Percentiles rank a stretch among this genome's conserved stretches.
These are phyloP conservation scores for Aspergillus bertholletiae DNA, from an alignment of 495 filamentous ascomycete species.

Conservation along the genomic window DNA sequence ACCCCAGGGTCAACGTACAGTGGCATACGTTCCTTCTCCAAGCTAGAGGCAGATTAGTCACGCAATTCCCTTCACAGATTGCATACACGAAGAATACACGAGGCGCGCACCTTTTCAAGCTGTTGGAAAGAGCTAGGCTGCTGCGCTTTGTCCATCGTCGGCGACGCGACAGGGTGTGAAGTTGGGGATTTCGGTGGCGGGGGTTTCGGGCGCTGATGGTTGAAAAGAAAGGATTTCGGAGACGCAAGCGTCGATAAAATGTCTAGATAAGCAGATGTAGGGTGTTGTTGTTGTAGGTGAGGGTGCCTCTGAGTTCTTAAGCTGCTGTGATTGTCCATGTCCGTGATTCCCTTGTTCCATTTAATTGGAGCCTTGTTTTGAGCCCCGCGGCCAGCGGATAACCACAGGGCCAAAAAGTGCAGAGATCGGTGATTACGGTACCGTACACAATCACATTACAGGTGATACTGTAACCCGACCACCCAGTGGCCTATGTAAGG, in stretches of 20 bases:
- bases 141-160: constrained; percentile 78
- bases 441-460: not conserved
- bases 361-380: constrained; percentile 2
- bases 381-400: constrained; percentile 15
- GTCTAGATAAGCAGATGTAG: constrained; percentile 22
- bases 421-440: not conserved
- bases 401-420: not conserved
- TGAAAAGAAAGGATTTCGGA: constrained; percentile 37
- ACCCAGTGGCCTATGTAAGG: no score
- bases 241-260: constrained; percentile 35
- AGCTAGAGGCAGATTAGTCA: constrained; percentile 46
- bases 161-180: not conserved
- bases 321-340: constrained; percentile 21
- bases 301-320: constrained; percentile 8
- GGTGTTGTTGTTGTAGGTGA: constrained; percentile 9
- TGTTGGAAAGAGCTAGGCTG: constrained; percentile 97
- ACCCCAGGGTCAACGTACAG: constrained; percentile 54
- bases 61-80: not conserved
- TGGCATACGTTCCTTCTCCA: constrained; percentile 98
- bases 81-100: not conserved
- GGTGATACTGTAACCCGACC: not conserved
- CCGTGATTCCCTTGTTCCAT: constrained; percentile 5
- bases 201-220: constrained; percentile 14
- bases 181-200: constrained; percentile 5
- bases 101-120: constrained; percentile 70